These are phyloP conservation scores for Astraeus odoratus DNA, from an alignment of 768 basidiomycete species.

Conservation along the genomic window DNA sequence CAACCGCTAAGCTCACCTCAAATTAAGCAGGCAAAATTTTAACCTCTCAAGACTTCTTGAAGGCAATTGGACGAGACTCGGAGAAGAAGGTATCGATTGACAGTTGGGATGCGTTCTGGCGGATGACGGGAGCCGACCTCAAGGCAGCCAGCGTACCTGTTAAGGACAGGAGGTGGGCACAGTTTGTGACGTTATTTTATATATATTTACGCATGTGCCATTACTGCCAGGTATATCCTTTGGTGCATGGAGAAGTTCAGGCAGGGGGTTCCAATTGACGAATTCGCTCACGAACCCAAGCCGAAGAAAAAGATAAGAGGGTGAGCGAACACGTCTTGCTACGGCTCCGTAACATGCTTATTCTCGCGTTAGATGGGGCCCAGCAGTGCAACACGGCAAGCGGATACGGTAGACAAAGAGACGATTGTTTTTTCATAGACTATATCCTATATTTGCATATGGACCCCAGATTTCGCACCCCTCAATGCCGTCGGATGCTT, in stretches of 20 bases:
- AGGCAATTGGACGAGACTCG: slow-evolving; percentile 62
- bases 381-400: slow-evolving; percentile 67
- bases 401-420: slow-evolving; percentile 61
- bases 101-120: slow-evolving; percentile 73
- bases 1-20: not conserved
- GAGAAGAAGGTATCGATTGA: slow-evolving; percentile 59
- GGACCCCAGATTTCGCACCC: no score
- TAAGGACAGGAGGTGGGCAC: slow-evolving; percentile 61
- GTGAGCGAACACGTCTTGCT: slow-evolving; percentile 35
- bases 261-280: slow-evolving; percentile 42
- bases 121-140: slow-evolving; percentile 46
- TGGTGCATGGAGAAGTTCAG: slow-evolving; percentile 85
- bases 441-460: no score
- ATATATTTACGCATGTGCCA: slow-evolving; percentile 2
- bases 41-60: slow-evolving; percentile 60
- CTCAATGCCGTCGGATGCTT: no score
- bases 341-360: not conserved
- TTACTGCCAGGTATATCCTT: slow-evolving; percentile 61
- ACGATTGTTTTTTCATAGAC: slow-evolving; percentile 13
- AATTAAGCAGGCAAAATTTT: slow-evolving; percentile 38
- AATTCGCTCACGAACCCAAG: slow-evolving; percentile 57
- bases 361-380: slow-evolving; percentile 51
- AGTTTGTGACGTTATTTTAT: not conserved
- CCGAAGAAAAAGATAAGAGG: slow-evolving; percentile 79
- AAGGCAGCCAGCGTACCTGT: slow-evolving; percentile 60